Evolutionary conservation across 1,284 basidiomycete genomes (phyloP), one percentile per base, ranked within the genome.

Genomic region (Cronartium ribicola): DNA sequence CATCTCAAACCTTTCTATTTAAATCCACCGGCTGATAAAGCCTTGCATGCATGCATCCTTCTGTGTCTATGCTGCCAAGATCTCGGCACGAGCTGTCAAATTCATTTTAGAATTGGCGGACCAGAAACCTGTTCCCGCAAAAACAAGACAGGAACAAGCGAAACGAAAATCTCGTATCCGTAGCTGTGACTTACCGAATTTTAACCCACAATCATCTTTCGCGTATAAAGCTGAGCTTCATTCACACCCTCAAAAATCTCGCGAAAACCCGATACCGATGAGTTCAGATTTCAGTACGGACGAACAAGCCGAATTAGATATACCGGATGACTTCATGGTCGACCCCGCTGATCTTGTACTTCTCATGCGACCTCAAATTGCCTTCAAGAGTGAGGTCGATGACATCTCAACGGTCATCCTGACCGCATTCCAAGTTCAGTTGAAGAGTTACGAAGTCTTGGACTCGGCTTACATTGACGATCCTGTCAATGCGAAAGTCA

Each of bases 301-400:
- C 37, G 46, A 66, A 2, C 71, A 76, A 63, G 78, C 79, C 11
- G 76, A 76, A 8, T 76, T 78, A 40, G 80, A 79, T 41, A 80
- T 84, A 37, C 80, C 82, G 2, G 80, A 83, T 10, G 81, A 82
- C 3, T 84, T 82, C 75, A 77, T 79, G 0, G 80, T 85, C 57
- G 81, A 83, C 71, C 83, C 90, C 76, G 88, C 88, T 74, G 88
- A 92, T 79, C 89, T 91, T 78, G 89, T 91, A 78, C 84, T 95
- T 36, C 85, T 98, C 17, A 83, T 96, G 75, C 94, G 94, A 79
- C 94, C 95, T 17, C 95, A 98, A 81, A 86, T 98, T 64, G 88
- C 94, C 3, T 83, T 98, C 39, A 85, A 87, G 46, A 90, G 88
- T 77, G 87, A 89, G 57, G 82, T 84, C 0, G 84, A 86, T 59